phyloP scores from a whole-genome alignment of 306 rosid species.

The Cicer judaicum region DNA sequence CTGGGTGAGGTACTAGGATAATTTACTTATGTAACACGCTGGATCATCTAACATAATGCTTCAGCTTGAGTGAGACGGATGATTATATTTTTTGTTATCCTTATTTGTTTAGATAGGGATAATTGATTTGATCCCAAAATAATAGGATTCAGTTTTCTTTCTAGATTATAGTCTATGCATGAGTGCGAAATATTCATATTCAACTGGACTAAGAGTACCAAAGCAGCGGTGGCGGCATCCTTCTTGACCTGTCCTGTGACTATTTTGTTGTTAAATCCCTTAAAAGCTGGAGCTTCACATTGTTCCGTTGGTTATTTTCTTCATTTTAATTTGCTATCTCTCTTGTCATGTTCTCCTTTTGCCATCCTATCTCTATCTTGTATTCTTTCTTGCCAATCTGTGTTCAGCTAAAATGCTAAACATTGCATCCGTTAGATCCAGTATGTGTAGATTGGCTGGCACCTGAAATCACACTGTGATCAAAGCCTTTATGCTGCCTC shows the following conservation, averaged over 20 bases:
- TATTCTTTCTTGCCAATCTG: background rate
- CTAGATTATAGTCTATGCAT: background rate
- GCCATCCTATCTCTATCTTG: background rate
- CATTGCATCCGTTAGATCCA: background rate
- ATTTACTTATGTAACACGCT: no score
- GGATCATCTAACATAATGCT: no score
- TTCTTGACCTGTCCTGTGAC: background rate
- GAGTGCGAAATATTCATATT: background rate
- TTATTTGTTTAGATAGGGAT: background rate
- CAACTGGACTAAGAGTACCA: background rate
- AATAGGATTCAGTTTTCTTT: background rate
- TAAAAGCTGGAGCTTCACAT: background rate
- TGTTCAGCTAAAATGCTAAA: background rate
- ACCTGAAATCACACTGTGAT: background rate
- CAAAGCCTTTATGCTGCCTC: background rate
- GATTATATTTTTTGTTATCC: background rate
- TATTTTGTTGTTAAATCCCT: background rate
- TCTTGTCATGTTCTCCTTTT: constrained; percentile 8
- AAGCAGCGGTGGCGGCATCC: background rate
- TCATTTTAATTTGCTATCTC: background rate
- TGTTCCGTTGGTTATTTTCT: background rate
- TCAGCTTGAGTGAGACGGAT: no score
- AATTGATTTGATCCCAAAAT: background rate
- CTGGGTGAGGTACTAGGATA: no score
- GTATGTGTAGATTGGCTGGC: background rate